A percentile compares a stretch with the other conserved stretches of the same genome.
Conservation (phyloP, 1,284 basidiomycete species). For the Mycocalia duriaeana region DNA sequence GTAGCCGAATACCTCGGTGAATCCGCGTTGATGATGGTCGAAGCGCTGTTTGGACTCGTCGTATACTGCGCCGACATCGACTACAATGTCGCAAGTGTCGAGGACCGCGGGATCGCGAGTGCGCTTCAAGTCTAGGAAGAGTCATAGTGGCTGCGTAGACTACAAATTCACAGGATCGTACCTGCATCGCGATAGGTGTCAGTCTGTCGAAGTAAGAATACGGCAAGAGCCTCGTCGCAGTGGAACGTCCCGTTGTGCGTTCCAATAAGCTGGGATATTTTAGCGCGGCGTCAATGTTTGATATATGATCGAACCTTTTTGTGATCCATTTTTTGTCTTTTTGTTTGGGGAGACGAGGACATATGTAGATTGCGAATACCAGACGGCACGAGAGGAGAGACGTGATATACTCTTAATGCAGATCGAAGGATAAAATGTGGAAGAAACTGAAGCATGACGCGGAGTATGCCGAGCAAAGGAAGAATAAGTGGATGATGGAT, state of each 20-base stretch:
- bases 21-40: constrained; percentile 96
- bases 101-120: constrained; percentile 80
- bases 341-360: constrained; percentile 31
- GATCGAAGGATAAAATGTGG: background rate
- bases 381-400: background rate
- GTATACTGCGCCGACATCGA: constrained; percentile 95
- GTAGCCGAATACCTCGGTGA: constrained; percentile 84
- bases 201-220: constrained; percentile 85
- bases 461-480: background rate
- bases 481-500: background rate
- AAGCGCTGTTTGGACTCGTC: constrained; percentile 76
- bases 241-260: constrained; percentile 97
- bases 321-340: constrained; percentile 50
- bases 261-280: constrained; percentile 60
- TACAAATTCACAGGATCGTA: constrained; percentile 24
- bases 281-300: constrained; percentile 3
- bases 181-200: constrained; percentile 72
- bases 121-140: constrained; percentile 62
- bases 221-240: constrained; percentile 92
- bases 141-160: constrained; percentile 2
- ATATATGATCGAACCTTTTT: constrained; percentile 15
- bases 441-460: background rate
- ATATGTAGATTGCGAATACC: constrained; percentile 15
- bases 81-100: constrained; percentile 89
- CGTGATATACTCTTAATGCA: background rate